Evolutionary conservation across 257 asterid genomes (phyloP).

Genomic region (Agastache rugosa): DNA sequence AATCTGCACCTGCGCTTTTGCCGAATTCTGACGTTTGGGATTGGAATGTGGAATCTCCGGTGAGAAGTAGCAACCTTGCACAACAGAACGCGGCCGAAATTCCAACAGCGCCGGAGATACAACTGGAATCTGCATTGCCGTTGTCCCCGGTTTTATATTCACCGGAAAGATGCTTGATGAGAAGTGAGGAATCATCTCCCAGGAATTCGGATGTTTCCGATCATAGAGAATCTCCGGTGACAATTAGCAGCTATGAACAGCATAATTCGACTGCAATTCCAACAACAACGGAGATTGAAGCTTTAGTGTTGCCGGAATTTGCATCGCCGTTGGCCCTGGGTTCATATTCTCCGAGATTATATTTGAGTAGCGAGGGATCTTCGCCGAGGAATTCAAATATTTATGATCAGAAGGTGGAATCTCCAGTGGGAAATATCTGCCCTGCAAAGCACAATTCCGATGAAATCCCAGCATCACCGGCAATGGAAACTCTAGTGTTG

Average conservation of each 20-base stretch:
- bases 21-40: slow-evolving; percentile 32
- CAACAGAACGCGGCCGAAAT: not conserved
- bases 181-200: slow-evolving; percentile 32
- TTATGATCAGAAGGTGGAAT: not conserved
- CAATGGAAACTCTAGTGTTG: slow-evolving; percentile 7
- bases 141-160: not conserved
- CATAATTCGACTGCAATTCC: not conserved
- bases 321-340: slow-evolving; percentile 6
- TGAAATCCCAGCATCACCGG: not conserved
- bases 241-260: slow-evolving; percentile 2
- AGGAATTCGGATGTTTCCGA: slow-evolving; percentile 29
- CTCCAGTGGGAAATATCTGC: not conserved
- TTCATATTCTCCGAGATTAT: slow-evolving; percentile 54
- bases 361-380: slow-evolving; percentile 16
- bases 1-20: slow-evolving; percentile 46
- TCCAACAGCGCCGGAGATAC: slow-evolving; percentile 13
- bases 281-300: slow-evolving; percentile 7
- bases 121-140: slow-evolving; percentile 1
- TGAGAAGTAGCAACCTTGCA: slow-evolving; percentile 24
- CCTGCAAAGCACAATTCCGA: slow-evolving; percentile 1
- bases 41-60: slow-evolving; percentile 30
- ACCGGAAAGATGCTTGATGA: slow-evolving; percentile 22
- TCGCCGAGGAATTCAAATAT: slow-evolving; percentile 12
- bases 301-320: slow-evolving; percentile 23
- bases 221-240: slow-evolving; percentile 26